Conservation (phyloP, 148 eudicot genomes). For the Dianthus caryophyllus region DNA sequence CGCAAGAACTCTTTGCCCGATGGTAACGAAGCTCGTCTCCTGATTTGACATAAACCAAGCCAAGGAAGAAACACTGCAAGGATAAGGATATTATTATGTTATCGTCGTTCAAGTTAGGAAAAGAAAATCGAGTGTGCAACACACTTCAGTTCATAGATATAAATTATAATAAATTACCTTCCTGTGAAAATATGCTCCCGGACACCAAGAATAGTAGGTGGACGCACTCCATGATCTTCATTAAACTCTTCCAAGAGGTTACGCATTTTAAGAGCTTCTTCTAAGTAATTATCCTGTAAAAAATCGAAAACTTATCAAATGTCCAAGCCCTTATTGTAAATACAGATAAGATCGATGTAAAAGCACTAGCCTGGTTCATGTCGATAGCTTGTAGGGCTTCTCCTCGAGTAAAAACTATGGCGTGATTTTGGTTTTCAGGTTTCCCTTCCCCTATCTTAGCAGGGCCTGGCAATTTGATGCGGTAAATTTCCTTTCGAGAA, state of each 20-base stretch:
- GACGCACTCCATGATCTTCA: slow-evolving; percentile 83
- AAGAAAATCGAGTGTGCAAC: background rate
- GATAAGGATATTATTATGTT: slow-evolving; percentile 17
- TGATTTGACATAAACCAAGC: slow-evolving; percentile 99
- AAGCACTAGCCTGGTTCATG: slow-evolving; percentile 61
- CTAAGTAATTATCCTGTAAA: slow-evolving; percentile 83
- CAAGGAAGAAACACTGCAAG: slow-evolving; percentile 90
- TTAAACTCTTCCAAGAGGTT: slow-evolving; percentile 84
- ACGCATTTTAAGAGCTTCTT: slow-evolving; percentile 96
- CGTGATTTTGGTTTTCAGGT: slow-evolving; percentile 90
- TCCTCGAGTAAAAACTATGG: slow-evolving; percentile 73
- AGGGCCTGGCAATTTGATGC: slow-evolving; percentile 72
- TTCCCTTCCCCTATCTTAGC: slow-evolving; percentile 83
- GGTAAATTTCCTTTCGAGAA: slow-evolving; percentile 62
- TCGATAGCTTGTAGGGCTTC: slow-evolving; percentile 87
- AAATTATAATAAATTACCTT: slow-evolving; percentile 51
- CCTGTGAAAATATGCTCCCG: slow-evolving; percentile 95
- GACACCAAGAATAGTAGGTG: slow-evolving; percentile 82
- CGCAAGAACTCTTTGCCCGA: slow-evolving; percentile 90
- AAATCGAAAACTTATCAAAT: slow-evolving; percentile 4
- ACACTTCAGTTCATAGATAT: slow-evolving; percentile 7
- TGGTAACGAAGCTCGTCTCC: slow-evolving; percentile 90
- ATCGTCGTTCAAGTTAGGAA: slow-evolving; percentile 13
- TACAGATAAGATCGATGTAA: background rate
- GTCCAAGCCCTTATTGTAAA: slow-evolving; percentile 15